phyloP scores from a whole-genome alignment of 176 grass and related monocot species.

The Oryza brachyantha region DNA sequence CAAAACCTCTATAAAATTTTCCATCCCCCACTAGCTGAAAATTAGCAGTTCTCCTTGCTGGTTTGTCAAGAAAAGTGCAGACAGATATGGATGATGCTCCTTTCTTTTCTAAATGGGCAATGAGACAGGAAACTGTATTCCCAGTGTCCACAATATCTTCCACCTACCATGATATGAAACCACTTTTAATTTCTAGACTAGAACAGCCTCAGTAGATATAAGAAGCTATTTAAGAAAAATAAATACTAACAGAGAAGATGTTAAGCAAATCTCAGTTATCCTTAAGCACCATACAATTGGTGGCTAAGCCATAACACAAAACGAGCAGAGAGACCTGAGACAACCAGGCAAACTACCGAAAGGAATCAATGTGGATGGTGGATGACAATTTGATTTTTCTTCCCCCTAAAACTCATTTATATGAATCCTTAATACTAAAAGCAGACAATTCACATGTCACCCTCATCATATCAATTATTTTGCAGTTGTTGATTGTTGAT shows the following conservation, averaged over 20 bases:
- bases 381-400: not conserved
- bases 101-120: conserved; percentile 76
- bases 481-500: not conserved
- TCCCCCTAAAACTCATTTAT: not conserved
- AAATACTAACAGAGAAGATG: not conserved
- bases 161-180: conserved; percentile 47
- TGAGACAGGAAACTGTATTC: conserved; percentile 72
- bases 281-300: not conserved
- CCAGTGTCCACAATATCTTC: conserved; percentile 98
- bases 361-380: not conserved
- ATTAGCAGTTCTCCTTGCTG: conserved; percentile 69
- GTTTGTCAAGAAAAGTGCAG: conserved; percentile 89
- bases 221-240: not conserved
- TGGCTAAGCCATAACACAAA: not conserved
- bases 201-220: conserved; percentile 1
- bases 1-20: conserved; percentile 88
- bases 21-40: conserved; percentile 67
- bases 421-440: not conserved
- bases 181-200: not conserved
- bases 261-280: not conserved
- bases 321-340: too few relatives aligned
- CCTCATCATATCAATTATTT: not conserved
- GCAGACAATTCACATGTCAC: not conserved
- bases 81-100: conserved; percentile 76
- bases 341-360: not conserved